Evolutionary conservation across 73 alveolate species (phyloP).

Genomic region (Paraurostyla sp.): DNA sequence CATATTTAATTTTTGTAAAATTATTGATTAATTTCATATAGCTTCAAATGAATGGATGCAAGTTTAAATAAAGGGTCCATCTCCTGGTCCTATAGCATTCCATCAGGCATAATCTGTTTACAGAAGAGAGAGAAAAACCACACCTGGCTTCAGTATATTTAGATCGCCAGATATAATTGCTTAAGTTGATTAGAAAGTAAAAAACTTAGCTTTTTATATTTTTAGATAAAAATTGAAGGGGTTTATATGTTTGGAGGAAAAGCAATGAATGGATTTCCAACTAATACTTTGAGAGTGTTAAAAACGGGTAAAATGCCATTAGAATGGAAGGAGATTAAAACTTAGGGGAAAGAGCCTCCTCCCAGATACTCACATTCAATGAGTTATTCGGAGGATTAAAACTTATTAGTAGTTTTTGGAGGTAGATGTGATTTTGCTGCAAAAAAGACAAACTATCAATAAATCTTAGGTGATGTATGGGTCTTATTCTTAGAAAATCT

Average conservation of each 20-base stretch:
- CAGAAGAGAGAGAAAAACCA: constrained; percentile 5
- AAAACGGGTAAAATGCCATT: constrained; percentile 30
- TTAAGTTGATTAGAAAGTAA: constrained; percentile 9
- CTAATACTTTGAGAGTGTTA: constrained; percentile 15
- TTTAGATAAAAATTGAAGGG: constrained; percentile 59
- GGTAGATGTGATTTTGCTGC: constrained; percentile 59
- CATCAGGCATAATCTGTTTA: constrained; percentile 23
- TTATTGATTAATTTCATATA: background rate
- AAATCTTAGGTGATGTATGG: constrained; percentile 53
- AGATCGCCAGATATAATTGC: constrained; percentile 16
- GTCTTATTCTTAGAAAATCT: constrained; percentile 43
- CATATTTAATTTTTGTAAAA: constrained; percentile 28
- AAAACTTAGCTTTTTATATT: background rate
- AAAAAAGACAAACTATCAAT: background rate
- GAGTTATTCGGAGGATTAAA: background rate
- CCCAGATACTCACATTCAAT: constrained; percentile 57
- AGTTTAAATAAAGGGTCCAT: constrained; percentile 12
- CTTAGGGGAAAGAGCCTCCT: constrained; percentile 43
- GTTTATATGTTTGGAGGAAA: constrained; percentile 63
- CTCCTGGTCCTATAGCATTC: constrained; percentile 54
- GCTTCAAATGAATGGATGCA: constrained; percentile 46
- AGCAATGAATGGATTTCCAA: constrained; percentile 27
- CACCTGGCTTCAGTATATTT: constrained; percentile 3
- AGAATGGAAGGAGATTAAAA: constrained; percentile 38
- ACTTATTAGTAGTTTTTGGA: constrained; percentile 50